These are phyloP conservation scores for Microascus cirrosus DNA, from an alignment of 2,329 filamentous ascomycete species.

Conservation along the genomic window DNA sequence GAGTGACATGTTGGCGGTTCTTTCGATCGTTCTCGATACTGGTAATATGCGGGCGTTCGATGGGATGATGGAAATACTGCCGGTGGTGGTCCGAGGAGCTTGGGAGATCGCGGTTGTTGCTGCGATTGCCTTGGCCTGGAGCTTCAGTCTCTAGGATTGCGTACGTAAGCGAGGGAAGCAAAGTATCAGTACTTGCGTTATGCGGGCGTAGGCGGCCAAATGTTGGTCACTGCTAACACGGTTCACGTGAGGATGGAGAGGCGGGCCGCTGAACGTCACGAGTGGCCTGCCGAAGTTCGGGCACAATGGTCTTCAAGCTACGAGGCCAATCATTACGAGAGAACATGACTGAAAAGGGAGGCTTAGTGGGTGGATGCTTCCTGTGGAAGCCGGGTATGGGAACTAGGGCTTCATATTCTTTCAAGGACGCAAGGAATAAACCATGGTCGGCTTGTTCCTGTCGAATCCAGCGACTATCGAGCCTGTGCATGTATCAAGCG, in stretches of 20 bases:
- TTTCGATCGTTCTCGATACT: neutral
- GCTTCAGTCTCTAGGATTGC: neutral
- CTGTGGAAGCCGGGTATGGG: neutral
- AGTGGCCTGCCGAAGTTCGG: too few relatives aligned
- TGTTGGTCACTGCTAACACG: neutral
- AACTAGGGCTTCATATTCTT: neutral
- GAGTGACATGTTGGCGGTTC: slow-evolving; percentile 33
- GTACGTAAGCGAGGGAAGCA: neutral
- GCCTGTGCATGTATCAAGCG: neutral
- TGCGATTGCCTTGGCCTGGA: neutral
- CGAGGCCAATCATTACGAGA: neutral
- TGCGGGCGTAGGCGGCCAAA: neutral
- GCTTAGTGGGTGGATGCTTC: neutral
- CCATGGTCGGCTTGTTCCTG: neutral
- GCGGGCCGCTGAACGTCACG: neutral
- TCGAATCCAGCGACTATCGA: neutral
- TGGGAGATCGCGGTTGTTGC: neutral
- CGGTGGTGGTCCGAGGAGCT: neutral
- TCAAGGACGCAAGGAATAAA: neutral
- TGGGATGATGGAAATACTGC: neutral
- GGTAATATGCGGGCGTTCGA: neutral
- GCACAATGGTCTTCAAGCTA: too few relatives aligned
- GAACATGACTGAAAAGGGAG: neutral
- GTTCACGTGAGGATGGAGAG: neutral
- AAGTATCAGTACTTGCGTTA: neutral